Evolutionary conservation across 2,329 filamentous ascomycete genomes (phyloP).

Genomic region (Alternaria atra): DNA sequence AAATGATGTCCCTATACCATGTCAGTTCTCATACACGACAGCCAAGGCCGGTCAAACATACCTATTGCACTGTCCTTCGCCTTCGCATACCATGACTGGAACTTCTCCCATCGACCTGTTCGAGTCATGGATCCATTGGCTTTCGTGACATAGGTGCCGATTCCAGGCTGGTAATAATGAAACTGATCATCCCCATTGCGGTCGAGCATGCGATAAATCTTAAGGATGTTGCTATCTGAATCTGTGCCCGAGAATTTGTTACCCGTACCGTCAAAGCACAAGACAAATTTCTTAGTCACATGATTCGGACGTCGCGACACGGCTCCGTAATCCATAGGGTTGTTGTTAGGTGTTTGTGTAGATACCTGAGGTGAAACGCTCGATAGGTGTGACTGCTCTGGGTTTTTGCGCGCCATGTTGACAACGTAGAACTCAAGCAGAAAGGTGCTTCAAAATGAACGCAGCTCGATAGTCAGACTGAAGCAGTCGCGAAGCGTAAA

Average conservation of each 20-base stretch:
- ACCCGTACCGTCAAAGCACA: conserved; percentile 57
- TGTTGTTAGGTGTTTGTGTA: conserved; percentile 10
- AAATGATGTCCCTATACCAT: conserved; percentile 71
- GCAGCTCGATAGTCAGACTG: not conserved
- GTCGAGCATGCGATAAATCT: conserved; percentile 75
- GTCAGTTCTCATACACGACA: conserved; percentile 6
- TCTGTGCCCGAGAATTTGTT: conserved; percentile 55
- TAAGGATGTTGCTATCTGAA: conserved; percentile 63
- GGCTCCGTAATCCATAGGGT: conserved; percentile 24
- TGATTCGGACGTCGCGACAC: conserved; percentile 21
- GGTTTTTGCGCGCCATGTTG: conserved; percentile 13
- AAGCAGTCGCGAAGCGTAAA: conserved; percentile 8
- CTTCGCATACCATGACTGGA: conserved; percentile 74
- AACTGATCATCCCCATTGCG: conserved; percentile 67
- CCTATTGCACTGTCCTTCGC: conserved; percentile 78
- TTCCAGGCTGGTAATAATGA: conserved; percentile 61
- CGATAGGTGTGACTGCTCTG: conserved; percentile 11
- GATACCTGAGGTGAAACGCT: conserved; percentile 15
- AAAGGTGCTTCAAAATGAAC: not conserved
- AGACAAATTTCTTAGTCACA: conserved; percentile 67
- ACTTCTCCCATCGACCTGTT: conserved; percentile 63
- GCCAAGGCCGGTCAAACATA: not conserved
- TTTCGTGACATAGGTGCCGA: conserved; percentile 74
- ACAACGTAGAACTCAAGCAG: not conserved
- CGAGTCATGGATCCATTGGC: conserved; percentile 61